Conservation (phyloP, 2,329 filamentous ascomycete genomes). For the Ophiostoma piceae region DNA sequence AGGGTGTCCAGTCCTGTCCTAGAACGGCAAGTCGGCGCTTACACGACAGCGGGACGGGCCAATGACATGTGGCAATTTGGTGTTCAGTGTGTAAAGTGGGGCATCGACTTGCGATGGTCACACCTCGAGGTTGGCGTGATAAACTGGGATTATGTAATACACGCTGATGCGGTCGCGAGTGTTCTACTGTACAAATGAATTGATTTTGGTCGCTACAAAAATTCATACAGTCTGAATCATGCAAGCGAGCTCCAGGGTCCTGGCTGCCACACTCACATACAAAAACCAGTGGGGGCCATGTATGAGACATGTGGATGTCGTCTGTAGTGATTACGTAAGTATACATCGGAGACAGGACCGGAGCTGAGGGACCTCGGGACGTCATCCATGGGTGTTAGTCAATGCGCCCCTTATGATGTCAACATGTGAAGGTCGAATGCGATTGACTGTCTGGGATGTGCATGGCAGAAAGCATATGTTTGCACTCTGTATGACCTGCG, state of each 20-base stretch:
- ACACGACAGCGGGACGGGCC: conserved; percentile 21
- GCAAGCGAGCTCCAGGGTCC: background rate
- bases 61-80: conserved; percentile 19
- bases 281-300: background rate
- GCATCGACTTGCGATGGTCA: background rate
- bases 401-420: background rate
- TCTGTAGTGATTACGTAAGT: background rate
- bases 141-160: background rate
- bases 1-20: conserved; percentile 18
- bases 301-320: background rate
- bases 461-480: too few relatives aligned
- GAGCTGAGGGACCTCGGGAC: background rate
- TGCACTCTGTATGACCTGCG: background rate
- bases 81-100: background rate
- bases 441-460: too few relatives aligned
- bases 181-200: too few relatives aligned
- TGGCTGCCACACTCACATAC: too few relatives aligned
- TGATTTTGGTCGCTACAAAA: too few relatives aligned
- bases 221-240: background rate
- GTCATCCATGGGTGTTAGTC: background rate
- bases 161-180: too few relatives aligned
- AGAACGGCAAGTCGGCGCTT: conserved; percentile 24
- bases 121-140: background rate
- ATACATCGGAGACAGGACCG: background rate
- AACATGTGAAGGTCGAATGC: background rate